phyloP scores from a whole-genome alignment of 2,329 filamentous ascomycete genomes.

The Exserohilum turcica region DNA sequence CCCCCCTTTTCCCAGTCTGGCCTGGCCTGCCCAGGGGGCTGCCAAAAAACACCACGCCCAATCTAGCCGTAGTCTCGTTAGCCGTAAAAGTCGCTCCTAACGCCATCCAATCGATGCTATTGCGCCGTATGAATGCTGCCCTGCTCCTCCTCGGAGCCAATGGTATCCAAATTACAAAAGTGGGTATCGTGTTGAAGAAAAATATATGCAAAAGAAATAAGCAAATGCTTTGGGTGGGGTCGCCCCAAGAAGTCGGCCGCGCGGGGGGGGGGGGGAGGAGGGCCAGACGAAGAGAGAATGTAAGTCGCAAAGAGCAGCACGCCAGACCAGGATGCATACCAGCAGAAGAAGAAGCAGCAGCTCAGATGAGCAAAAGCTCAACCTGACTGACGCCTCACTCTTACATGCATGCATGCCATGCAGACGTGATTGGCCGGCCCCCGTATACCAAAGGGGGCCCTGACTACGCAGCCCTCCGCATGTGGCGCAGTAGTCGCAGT shows the following conservation, averaged over 20 bases:
- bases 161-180: slow-evolving; percentile 46
- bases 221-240: slow-evolving; percentile 30
- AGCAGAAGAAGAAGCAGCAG: slow-evolving; percentile 27
- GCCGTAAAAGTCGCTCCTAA: slow-evolving; percentile 35
- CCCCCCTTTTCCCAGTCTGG: slow-evolving; percentile 1
- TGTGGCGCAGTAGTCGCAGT: slow-evolving; percentile 9
- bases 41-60: neutral
- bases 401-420: slow-evolving; percentile 18
- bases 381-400: slow-evolving; percentile 14
- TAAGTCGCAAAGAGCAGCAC: slow-evolving; percentile 21
- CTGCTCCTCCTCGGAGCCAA: slow-evolving; percentile 24
- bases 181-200: slow-evolving; percentile 45
- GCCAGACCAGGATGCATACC: slow-evolving; percentile 46
- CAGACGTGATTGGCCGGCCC: slow-evolving; percentile 26
- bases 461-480: slow-evolving; percentile 1
- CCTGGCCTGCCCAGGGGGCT: neutral
- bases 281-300: slow-evolving; percentile 29
- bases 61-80: slow-evolving; percentile 30
- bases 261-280: too few relatives aligned
- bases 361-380: slow-evolving; percentile 35
- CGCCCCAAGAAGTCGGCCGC: slow-evolving; percentile 10
- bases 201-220: slow-evolving; percentile 47
- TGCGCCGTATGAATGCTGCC: slow-evolving; percentile 33
- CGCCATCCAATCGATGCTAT: slow-evolving; percentile 31
- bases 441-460: neutral